Evolutionary conservation across 2,329 filamentous ascomycete genomes (phyloP).

Genomic region (Claviceps purpurea): DNA sequence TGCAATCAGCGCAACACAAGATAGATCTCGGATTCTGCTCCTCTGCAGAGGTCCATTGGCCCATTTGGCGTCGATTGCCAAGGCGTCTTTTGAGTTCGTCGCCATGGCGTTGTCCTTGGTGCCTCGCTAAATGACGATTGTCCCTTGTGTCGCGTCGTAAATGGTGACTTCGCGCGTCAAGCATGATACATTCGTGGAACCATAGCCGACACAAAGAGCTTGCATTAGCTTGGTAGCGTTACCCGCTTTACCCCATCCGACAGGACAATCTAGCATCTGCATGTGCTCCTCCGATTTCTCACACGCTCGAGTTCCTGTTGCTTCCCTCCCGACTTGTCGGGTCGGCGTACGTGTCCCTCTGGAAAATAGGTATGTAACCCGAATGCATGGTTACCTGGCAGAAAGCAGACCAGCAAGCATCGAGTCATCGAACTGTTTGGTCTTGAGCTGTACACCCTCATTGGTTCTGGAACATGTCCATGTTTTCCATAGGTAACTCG

Average conservation of each 20-base stretch:
- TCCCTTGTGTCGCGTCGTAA: constrained; percentile 1
- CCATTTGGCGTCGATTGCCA: no score
- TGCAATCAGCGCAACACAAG: no score
- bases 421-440: no score
- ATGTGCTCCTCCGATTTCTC: neutral
- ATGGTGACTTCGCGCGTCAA: constrained; percentile 2
- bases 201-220: neutral
- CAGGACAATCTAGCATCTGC: neutral
- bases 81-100: neutral
- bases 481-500: neutral
- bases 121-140: neutral
- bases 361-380: neutral
- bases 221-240: neutral
- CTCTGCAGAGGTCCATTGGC: no score
- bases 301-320: neutral
- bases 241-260: neutral
- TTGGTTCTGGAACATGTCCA: neutral
- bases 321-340: neutral
- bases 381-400: neutral
- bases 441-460: neutral
- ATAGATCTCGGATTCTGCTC: no score
- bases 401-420: no score
- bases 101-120: constrained; percentile 1
- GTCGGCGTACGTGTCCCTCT: neutral
- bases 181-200: constrained; percentile 1